Evolutionary conservation across 805 yeast genomes (phyloP).

Genomic region (Wickerhamiella parazyma): DNA sequence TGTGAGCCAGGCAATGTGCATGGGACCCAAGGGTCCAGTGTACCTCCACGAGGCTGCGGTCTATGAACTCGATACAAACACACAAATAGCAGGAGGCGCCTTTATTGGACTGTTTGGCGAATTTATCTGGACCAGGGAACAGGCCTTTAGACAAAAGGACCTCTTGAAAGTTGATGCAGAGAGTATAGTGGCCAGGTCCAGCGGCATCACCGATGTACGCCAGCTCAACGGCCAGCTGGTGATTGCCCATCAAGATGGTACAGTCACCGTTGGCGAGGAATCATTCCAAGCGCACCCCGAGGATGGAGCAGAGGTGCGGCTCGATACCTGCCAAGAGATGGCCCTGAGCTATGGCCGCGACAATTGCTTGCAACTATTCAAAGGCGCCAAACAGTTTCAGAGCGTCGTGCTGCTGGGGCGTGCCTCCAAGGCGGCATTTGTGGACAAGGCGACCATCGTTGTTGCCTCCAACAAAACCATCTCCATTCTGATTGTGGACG

Average conservation of each 20-base stretch:
- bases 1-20: constrained; percentile 10
- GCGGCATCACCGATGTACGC: not conserved
- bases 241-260: constrained; percentile 1
- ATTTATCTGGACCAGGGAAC: not conserved
- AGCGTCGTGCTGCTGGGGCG: constrained; percentile 37
- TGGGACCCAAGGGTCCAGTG: no score
- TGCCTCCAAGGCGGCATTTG: constrained; percentile 24
- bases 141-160: not conserved
- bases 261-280: constrained; percentile 6
- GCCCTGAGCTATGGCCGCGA: constrained; percentile 15
- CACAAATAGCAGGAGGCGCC: not conserved
- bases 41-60: not conserved
- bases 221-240: not conserved
- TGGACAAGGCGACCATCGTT: constrained; percentile 24
- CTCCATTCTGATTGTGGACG: constrained; percentile 30
- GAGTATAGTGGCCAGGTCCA: not conserved
- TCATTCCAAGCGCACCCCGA: constrained; percentile 15
- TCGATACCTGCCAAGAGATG: constrained; percentile 5
- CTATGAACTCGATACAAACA: not conserved
- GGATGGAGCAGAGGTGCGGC: constrained; percentile 14
- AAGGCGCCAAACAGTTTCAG: constrained; percentile 30
- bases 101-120: not conserved
- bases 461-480: constrained; percentile 53
- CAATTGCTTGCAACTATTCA: constrained; percentile 17
- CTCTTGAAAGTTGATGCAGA: not conserved